Base-by-base conservation (phyloP, 345 rosid species). In the Populus pruinosa region DNA sequence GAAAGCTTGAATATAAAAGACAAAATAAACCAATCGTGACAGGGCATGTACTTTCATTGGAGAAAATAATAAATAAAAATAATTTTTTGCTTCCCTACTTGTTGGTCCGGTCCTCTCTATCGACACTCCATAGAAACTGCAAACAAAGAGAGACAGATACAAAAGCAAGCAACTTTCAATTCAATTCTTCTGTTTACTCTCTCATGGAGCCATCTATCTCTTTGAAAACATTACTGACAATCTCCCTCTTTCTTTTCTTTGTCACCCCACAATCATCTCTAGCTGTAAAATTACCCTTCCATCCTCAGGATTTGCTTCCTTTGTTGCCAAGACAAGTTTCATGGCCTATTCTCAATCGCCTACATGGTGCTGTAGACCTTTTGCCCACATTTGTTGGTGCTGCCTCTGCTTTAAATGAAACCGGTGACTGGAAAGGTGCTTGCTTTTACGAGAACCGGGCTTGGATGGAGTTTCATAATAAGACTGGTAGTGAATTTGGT, bases 401-500 rank as follows among this genome's bases (percentile, higher is more conserved):
- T 43, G 97, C 92, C 23, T 80, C 93, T 18, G 55, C 93, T 56
- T 17, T n/a, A 29, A 90, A 87, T 75, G 80, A 53, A 74, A 70
- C 81, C 55, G 85, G 85, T 0, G 79, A 81, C 69, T 95, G 99
- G 99, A 95, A 93, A 76, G 98, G 99, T 49, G 96, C 99, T 16
- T 96, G 99, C 84, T 96, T 96, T 67, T 90, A 87, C 73, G 31
- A 92, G 65, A 92, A 87, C 85, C 77, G 62, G 18, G 97, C 98
- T 44, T 90, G 96, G 99, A 85, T 96, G 80, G 98, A 96, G 91
- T 90, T 96, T 79, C 90, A 93, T 75, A 94, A 93, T 78, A 87
- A 93, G 81, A 87, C 87, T 39, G 98, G 91, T 27, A 82, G 87
- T 71, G 85, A 91, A 73, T 93, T 91, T 35, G 98, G 99, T 20